Percentiles rank a stretch among this genome's conserved stretches.
These are phyloP conservation scores for Tulasnella sp. DNA, from an alignment of 768 basidiomycete genomes.

Conservation along the genomic window DNA sequence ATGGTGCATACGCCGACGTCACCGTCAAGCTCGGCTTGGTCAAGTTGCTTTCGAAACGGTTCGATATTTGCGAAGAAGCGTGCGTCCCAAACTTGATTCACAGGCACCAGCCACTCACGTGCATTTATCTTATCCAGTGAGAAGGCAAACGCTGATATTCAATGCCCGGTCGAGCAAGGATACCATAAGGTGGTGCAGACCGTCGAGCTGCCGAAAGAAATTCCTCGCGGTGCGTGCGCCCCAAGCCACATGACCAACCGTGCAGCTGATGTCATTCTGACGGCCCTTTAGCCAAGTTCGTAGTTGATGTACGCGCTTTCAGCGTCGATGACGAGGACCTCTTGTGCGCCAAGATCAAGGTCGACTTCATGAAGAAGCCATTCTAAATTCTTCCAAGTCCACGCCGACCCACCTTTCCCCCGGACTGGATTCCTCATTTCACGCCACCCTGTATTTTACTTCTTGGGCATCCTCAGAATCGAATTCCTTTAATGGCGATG, in stretches of 20 bases:
- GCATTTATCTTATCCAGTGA: constrained; percentile 44
- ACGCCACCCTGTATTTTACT: neutral
- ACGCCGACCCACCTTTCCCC: neutral
- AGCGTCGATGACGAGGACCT: constrained; percentile 68
- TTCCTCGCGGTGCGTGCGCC: constrained; percentile 58
- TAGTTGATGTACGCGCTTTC: constrained; percentile 61
- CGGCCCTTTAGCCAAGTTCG: constrained; percentile 68
- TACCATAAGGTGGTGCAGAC: constrained; percentile 72
- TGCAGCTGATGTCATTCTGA: constrained; percentile 15
- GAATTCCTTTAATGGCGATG: neutral
- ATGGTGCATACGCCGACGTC: constrained; percentile 88
- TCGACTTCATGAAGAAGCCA: constrained; percentile 54
- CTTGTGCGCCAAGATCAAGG: constrained; percentile 72
- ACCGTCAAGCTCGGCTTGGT: constrained; percentile 89
- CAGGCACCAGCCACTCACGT: neutral
- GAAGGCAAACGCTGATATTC: constrained; percentile 66
- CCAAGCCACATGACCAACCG: neutral
- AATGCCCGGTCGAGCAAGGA: constrained; percentile 79
- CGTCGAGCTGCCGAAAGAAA: constrained; percentile 84
- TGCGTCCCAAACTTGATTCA: constrained; percentile 44
- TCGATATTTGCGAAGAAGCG: constrained; percentile 94
- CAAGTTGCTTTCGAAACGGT: constrained; percentile 75
- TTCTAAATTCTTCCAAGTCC: constrained; percentile 23
- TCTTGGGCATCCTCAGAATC: neutral
- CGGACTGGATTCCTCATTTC: neutral